Base-by-base conservation (phyloP, 495 filamentous ascomycete species). In the Trichoderma gamsii region DNA sequence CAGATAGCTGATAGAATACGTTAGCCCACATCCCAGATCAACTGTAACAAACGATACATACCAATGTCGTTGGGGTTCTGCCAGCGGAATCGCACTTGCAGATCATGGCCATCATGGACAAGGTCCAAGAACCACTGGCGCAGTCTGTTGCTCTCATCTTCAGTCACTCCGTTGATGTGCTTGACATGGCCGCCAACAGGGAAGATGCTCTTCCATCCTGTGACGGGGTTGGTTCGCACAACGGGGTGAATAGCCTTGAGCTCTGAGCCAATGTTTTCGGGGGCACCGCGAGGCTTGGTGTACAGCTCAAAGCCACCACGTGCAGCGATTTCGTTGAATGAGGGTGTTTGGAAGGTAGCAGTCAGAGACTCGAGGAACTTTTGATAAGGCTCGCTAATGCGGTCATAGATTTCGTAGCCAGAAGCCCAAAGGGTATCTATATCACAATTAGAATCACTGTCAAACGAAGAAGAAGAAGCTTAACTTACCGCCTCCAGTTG, bases 401-500 rank as follows among this genome's bases (percentile, higher is more conserved):
- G 83, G 73, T 92, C 90, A 72, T 89, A 93, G 16, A 91, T 79
- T 67, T 92, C 90, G 70, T 92, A 92, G 1, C 87, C 88, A 0
- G 83, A 87, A 0, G 87, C 89, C 87, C 86, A 91, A 4, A 92
- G 81, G 0, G 72, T 77, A 63, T 76, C 72, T 35, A 29, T 27
- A 15, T 8, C 27, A 49, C 3, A 4, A n/a, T 63, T 63, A 63
- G 56, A 27, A 38, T 18, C 38, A n/a, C 13, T n/a, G 41, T 25
- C 35, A 7, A 23, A 3, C 41, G 3, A 52, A 49, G 43, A 23
- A 16, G n/a, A 1, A 15, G 1, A 29, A 15, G 43, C 3, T 29
- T 79, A 75, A 75, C 44, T 80, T 83, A 77, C 87, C 89, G 29
- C 89, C 89, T 6, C 89, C 89, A 0, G 88, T 88, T 61, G 79